Conservation (phyloP, 495 filamentous ascomycete genomes). For the Neurospora sp. region DNA sequence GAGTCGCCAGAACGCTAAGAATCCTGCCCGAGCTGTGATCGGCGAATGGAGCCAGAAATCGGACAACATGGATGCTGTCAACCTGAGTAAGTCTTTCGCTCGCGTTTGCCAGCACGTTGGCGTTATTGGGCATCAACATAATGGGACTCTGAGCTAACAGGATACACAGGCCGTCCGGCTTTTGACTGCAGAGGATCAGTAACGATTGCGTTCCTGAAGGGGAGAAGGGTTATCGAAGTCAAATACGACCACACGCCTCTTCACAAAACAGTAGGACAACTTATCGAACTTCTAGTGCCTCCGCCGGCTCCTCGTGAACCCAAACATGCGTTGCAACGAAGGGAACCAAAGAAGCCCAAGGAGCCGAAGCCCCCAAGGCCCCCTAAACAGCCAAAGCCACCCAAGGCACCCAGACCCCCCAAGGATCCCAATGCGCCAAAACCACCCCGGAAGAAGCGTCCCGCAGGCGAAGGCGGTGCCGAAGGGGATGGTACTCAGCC, state of each 20-base stretch:
- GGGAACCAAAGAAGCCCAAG: conserved; percentile 38
- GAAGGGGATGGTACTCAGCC: conserved; percentile 7
- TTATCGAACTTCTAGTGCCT: conserved; percentile 30
- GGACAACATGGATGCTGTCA: conserved; percentile 26
- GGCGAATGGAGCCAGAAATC: conserved; percentile 31
- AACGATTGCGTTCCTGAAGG: conserved; percentile 32
- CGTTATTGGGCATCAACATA: background rate
- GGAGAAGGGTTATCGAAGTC: conserved; percentile 27
- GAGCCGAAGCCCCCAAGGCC: conserved; percentile 40
- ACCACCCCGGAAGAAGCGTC: conserved; percentile 47
- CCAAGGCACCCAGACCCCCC: background rate
- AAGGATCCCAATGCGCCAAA: conserved; percentile 25
- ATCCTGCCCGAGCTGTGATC: conserved; percentile 23
- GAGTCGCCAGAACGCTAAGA: conserved; percentile 32
- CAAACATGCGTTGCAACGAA: conserved; percentile 44
- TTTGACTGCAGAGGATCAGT: conserved; percentile 41
- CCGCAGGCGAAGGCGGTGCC: conserved; percentile 3
- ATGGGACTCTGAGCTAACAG: background rate
- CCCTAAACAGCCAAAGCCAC: conserved; percentile 48
- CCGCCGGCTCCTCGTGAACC: conserved; percentile 22
- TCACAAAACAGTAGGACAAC: conserved; percentile 35
- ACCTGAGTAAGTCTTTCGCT: conserved; percentile 19
- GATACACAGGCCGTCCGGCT: conserved; percentile 31
- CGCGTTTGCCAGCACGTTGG: background rate
- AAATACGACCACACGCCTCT: conserved; percentile 40